Evolutionary conservation across 345 rosid genomes (phyloP).

Genomic region (Ceriops decandra): DNA sequence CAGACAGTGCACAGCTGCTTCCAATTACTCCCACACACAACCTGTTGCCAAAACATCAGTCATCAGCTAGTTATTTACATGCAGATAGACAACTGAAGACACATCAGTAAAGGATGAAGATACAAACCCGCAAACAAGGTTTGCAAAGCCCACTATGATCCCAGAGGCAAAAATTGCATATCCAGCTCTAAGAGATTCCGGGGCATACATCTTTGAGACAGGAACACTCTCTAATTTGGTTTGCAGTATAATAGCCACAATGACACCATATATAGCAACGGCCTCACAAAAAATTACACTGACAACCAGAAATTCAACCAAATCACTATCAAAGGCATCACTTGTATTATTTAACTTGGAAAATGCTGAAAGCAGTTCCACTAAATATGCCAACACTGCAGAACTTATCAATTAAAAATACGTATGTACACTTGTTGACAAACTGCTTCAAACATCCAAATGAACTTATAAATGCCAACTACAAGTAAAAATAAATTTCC

Average conservation of each 20-base stretch:
- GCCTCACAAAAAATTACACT: conserved; percentile 99
- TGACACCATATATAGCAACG: conserved; percentile 97
- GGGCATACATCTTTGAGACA: conserved; percentile 53
- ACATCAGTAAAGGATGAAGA: conserved; percentile 18
- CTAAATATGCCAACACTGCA: not conserved
- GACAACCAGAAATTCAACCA: conserved; percentile 18
- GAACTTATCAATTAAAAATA: not conserved
- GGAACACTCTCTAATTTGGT: conserved; percentile 97
- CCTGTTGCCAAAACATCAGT: conserved; percentile 35
- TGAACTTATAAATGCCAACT: not conserved
- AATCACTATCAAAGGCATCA: not conserved
- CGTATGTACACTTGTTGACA: not conserved
- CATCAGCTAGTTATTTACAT: not conserved
- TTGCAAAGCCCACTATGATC: conserved; percentile 96
- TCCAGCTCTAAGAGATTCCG: conserved; percentile 99
- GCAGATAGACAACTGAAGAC: not conserved
- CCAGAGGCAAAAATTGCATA: conserved; percentile 99
- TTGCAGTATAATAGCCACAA: conserved; percentile 94
- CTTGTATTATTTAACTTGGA: not conserved
- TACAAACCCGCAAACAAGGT: conserved; percentile 90
- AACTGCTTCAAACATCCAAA: not conserved
- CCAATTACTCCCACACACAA: conserved; percentile 96
- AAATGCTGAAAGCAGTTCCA: not conserved
- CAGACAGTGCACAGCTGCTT: conserved; percentile 96
- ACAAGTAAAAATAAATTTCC: not conserved